Conservation (phyloP, 2,329 filamentous ascomycete species). For the Aspergillus amoenus region DNA sequence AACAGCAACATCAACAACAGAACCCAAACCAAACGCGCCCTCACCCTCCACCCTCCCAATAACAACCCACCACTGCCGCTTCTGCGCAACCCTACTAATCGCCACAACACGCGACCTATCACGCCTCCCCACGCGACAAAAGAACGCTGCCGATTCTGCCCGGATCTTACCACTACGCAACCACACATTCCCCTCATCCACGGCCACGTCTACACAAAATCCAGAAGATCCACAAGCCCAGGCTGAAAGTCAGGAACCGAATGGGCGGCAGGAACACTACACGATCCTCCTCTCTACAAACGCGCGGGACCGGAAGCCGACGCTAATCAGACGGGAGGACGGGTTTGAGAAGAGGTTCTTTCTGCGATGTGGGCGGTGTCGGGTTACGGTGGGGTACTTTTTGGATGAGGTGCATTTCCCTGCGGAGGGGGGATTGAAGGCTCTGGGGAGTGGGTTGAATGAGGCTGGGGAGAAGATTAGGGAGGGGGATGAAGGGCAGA, state of each 20-base stretch:
- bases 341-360: constrained; percentile 67
- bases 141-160: constrained; percentile 52
- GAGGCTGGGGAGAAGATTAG: constrained; percentile 12
- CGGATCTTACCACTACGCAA: constrained; percentile 56
- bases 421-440: background rate
- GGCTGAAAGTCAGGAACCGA: constrained; percentile 19
- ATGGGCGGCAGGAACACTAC: constrained; percentile 31
- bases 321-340: constrained; percentile 56
- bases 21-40: background rate
- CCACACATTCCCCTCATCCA: constrained; percentile 22
- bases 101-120: constrained; percentile 56
- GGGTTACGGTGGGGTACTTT: constrained; percentile 62
- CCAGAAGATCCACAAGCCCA: background rate
- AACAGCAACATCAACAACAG: background rate
- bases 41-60: constrained; percentile 29
- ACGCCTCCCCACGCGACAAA: constrained; percentile 53
- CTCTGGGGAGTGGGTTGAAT: constrained; percentile 15
- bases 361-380: constrained; percentile 61
- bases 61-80: constrained; percentile 59
- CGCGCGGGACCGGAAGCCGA: constrained; percentile 47
- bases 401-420: constrained; percentile 54
- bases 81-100: constrained; percentile 65
- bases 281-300: constrained; percentile 55
- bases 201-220: too few relatives aligned
- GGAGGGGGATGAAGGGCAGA: constrained; percentile 36